phyloP scores from a whole-genome alignment of 1,284 basidiomycete genomes.

The Rhizopogon hawkerae region DNA sequence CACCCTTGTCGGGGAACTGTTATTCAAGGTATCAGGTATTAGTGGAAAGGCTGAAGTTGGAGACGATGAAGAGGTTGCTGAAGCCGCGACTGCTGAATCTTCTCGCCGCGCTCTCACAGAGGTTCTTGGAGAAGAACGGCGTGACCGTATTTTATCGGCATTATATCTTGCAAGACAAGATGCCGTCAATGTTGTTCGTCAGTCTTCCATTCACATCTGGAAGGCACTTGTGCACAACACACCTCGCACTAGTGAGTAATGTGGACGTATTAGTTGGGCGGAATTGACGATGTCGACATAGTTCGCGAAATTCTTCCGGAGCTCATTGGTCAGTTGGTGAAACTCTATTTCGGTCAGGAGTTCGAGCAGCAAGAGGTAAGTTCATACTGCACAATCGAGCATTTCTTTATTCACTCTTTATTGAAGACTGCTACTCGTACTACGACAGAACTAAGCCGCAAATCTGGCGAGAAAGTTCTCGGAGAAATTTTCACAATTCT shows the following conservation, averaged over 20 bases:
- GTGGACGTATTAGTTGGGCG: slow-evolving; percentile 1
- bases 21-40: slow-evolving; percentile 98
- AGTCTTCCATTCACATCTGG: slow-evolving; percentile 95
- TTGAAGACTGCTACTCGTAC: slow-evolving; percentile 78
- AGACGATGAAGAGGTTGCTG: slow-evolving; percentile 67
- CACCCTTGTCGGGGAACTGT: slow-evolving; percentile 88
- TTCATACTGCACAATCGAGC: not conserved
- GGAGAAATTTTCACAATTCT: slow-evolving; percentile 79
- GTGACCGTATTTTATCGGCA: slow-evolving; percentile 86
- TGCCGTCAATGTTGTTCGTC: slow-evolving; percentile 81
- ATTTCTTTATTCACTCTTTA: not conserved
- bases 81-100: slow-evolving; percentile 61
- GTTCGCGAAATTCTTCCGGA: slow-evolving; percentile 93
- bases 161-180: slow-evolving; percentile 95
- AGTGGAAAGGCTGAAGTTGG: slow-evolving; percentile 84
- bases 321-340: slow-evolving; percentile 70
- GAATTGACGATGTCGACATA: slow-evolving; percentile 19
- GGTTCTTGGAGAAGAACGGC: slow-evolving; percentile 80
- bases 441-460: slow-evolving; percentile 84
- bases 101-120: slow-evolving; percentile 83
- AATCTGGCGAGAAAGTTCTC: slow-evolving; percentile 91
- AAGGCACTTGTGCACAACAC: slow-evolving; percentile 94
- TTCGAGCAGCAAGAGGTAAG: slow-evolving; percentile 86
- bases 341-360: slow-evolving; percentile 71
- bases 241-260: slow-evolving; percentile 59